phyloP scores from a whole-genome alignment of 345 rosid species.

The Hypericum androsaemum region DNA sequence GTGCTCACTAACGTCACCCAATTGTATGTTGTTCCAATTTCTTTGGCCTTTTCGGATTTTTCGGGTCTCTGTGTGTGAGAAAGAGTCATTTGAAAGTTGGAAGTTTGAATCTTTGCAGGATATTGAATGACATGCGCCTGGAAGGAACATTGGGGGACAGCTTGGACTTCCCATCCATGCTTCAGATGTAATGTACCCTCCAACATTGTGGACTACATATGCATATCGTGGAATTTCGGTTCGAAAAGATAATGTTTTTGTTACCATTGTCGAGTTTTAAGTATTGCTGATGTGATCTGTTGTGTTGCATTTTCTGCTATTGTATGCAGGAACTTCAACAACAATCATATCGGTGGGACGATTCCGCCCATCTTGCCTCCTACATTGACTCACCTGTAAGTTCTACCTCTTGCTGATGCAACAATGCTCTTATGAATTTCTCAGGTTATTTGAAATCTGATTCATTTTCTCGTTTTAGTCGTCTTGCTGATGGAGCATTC shows the following conservation, averaged over 20 bases:
- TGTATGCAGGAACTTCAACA: constrained; percentile 69
- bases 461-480: too few species aligned
- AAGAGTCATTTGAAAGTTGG: constrained; percentile 3
- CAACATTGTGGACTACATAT: too few species aligned
- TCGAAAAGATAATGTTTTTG: neutral
- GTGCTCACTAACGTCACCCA: constrained; percentile 66
- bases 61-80: neutral
- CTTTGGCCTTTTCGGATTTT: constrained; percentile 11
- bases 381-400: constrained; percentile 59
- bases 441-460: constrained; percentile 7
- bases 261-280: neutral
- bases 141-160: constrained; percentile 49
- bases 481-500: too few species aligned
- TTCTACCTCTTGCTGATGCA: neutral
- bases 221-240: constrained; percentile 17
- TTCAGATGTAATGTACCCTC: constrained; percentile 41
- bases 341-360: constrained; percentile 74
- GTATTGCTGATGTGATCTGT: neutral
- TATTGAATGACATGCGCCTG: constrained; percentile 45
- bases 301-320: constrained; percentile 4
- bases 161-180: constrained; percentile 49
- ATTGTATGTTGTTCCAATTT: constrained; percentile 38
- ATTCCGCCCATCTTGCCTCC: constrained; percentile 63
- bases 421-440: neutral
- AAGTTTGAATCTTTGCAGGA: constrained; percentile 39